phyloP scores from a whole-genome alignment of 345 rosid species.

The Rhodamnia argentea region DNA sequence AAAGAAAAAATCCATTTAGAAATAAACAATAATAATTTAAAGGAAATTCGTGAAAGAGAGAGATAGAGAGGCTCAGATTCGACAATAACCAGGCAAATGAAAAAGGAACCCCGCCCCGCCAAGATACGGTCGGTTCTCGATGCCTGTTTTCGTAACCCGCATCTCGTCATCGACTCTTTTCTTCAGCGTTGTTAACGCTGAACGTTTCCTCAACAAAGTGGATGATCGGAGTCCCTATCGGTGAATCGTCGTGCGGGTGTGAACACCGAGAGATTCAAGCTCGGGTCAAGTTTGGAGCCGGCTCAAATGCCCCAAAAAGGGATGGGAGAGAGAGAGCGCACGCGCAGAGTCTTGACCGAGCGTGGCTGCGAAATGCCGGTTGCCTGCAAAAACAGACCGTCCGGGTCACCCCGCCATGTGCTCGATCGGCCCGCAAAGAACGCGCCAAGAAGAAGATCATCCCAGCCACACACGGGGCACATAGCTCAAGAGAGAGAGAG shows the following conservation, averaged over 20 bases:
- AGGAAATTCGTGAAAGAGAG: background rate
- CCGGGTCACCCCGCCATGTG: background rate
- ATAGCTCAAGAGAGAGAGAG: background rate
- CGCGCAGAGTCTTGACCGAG: too few species aligned
- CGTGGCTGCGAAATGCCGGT: background rate
- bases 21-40: too few species aligned
- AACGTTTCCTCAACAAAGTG: background rate
- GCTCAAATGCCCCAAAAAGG: background rate
- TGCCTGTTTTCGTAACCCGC: background rate
- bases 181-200: background rate
- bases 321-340: background rate
- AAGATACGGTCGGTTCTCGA: background rate
- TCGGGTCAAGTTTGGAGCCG: background rate
- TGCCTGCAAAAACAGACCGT: background rate
- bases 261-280: background rate
- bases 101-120: conserved; percentile 5
- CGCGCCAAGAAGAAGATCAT: background rate
- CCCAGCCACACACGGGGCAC: background rate
- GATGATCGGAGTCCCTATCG: background rate
- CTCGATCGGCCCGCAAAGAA: background rate
- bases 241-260: background rate
- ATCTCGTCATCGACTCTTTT: conserved; percentile 2
- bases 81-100: background rate
- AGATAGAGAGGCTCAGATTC: background rate
- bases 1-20: too few species aligned